Evolutionary conservation across 78 protist species (phyloP), one percentile per base, ranked within the genome.

Genomic region (Dictyostelium intermedium): DNA sequence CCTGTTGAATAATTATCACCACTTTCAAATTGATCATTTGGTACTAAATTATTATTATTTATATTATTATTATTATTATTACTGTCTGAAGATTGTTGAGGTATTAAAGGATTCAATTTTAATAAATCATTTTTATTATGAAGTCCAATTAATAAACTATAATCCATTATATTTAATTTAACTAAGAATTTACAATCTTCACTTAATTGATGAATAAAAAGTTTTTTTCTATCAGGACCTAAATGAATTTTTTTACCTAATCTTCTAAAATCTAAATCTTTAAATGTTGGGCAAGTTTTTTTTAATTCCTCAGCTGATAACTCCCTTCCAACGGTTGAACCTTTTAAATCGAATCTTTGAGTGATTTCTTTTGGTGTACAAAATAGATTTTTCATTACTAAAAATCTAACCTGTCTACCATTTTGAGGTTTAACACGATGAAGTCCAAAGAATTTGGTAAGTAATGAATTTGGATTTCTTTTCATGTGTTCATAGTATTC

Each of bases 341-440:
- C 97, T 85, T 99, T 98, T 13, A 99, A 91, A 83, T 98, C 99
- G 89, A 91, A 98, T 8, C 96, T 30, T 85, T 92, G 95, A 45
- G 96, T 95, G 30, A 97, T 95, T 10, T 45, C n/a, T 37, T 69
- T 69, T 2, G 79, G 85, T 20, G 99, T 96, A 23, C 74, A 95
- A 50, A 98, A 97, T 13, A 98, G 77, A 77, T 98, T 98, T 63
- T 91, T 89, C 99, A 98, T 99, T 32, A 98, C 97, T 23, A 99
- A 45, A 32, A 98, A 96, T 27, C 97, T 34, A n/a, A 98, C 95
- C 32, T 97, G 95, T 45, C 91, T 61, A 18, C 97, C 97, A 23
- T 63, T 8, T 30, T 23, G 34, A n/a, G 95, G 84, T 72, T 95
- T 84, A 18, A 97, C 93, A 27, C 97, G 8, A 74, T 91, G 97